These are phyloP conservation scores for Rhododendron simsii DNA, from an alignment of 148 eudicot species.

Conservation along the genomic window DNA sequence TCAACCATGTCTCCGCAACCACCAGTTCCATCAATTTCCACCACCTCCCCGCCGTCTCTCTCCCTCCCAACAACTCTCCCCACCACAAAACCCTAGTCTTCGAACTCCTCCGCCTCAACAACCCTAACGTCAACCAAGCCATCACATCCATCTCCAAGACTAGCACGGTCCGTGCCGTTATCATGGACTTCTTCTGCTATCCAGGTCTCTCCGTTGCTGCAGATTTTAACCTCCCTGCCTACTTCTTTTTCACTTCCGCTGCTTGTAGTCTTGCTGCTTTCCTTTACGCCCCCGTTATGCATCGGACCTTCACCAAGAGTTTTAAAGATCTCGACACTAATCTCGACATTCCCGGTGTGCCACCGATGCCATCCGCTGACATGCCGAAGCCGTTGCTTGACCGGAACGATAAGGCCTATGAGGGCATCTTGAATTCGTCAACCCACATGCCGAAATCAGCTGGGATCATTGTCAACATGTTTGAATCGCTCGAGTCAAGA, in stretches of 20 bases:
- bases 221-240: conserved; percentile 33
- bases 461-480: conserved; percentile 37
- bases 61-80: conserved; percentile 8
- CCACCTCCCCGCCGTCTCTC: conserved; percentile 31
- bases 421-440: conserved; percentile 14
- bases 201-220: conserved; percentile 22
- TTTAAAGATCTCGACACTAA: conserved; percentile 24
- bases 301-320: conserved; percentile 20
- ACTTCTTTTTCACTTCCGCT: conserved; percentile 40
- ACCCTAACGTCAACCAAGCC: conserved; percentile 20
- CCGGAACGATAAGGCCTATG: conserved; percentile 4
- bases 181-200: conserved; percentile 44
- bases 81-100: conserved; percentile 15
- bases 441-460: conserved; percentile 14
- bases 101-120: conserved; percentile 23
- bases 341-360: conserved; percentile 37
- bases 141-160: conserved; percentile 20
- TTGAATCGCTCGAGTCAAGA: conserved; percentile 29
- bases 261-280: conserved; percentile 22
- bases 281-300: conserved; percentile 25
- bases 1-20: conserved; percentile 27
- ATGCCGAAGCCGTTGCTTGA: conserved; percentile 34
- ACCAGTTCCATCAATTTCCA: conserved; percentile 42
- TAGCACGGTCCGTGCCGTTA: conserved; percentile 25
- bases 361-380: conserved; percentile 32